A percentile compares a stretch with the other conserved stretches of the same genome.
Evolutionary conservation across 768 basidiomycete species (phyloP).

Genomic region (Boletus tylopilopsis): DNA sequence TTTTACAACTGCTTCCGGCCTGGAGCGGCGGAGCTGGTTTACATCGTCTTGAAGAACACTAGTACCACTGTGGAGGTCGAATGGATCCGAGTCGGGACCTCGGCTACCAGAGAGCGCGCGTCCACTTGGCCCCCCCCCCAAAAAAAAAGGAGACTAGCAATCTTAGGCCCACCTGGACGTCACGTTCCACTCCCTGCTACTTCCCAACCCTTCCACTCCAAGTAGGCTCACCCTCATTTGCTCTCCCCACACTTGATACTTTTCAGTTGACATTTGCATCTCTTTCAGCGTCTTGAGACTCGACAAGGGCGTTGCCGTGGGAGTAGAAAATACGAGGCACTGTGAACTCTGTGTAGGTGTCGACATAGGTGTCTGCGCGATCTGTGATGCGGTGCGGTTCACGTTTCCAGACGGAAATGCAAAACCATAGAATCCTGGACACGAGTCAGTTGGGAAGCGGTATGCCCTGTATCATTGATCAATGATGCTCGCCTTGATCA

Average conservation of each 20-base stretch:
- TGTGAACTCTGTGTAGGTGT: slow-evolving; percentile 14
- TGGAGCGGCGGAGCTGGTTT: no score
- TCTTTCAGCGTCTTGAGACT: slow-evolving; percentile 13
- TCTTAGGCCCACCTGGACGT: no score
- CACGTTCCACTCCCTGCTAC: slow-evolving; percentile 7
- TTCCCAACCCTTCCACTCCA: slow-evolving; percentile 7
- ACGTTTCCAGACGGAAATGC: slow-evolving; percentile 24
- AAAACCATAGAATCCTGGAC: slow-evolving; percentile 27
- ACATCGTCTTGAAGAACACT: no score
- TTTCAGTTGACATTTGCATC: slow-evolving; percentile 7
- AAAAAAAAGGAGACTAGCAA: no score
- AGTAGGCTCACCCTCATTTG: slow-evolving; percentile 7
- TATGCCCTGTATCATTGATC: slow-evolving; percentile 29
- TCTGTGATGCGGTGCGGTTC: slow-evolving; percentile 18
- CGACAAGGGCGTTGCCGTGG: slow-evolving; percentile 11
- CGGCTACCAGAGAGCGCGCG: no score
- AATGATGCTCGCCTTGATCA: no score
- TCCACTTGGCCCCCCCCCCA: no score
- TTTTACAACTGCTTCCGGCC: no score
- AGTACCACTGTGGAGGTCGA: no score
- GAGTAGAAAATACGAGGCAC: slow-evolving; percentile 12
- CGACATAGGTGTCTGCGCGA: slow-evolving; percentile 20
- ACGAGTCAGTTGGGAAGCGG: slow-evolving; percentile 25
- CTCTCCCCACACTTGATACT: slow-evolving; percentile 17
- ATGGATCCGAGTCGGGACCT: no score